phyloP scores from a whole-genome alignment of 768 basidiomycete species.

The Macrolepiota albuminosa region DNA sequence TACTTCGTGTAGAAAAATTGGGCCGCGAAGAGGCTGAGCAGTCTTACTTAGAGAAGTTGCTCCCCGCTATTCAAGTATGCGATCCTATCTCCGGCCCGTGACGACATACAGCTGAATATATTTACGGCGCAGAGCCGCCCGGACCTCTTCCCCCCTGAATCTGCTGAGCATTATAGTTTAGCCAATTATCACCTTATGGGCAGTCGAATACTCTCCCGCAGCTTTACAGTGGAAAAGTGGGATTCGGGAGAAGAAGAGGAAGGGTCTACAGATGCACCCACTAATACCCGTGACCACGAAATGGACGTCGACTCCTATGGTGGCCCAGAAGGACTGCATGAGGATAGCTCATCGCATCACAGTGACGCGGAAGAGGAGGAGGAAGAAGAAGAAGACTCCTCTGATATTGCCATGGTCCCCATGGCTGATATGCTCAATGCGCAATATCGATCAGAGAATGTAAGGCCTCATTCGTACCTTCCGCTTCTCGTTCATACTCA shows the following conservation, averaged over 20 bases:
- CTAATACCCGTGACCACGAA: slow-evolving; percentile 31
- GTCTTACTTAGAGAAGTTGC: slow-evolving; percentile 60
- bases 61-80: slow-evolving; percentile 68
- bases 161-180: slow-evolving; percentile 55
- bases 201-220: slow-evolving; percentile 86
- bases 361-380: slow-evolving; percentile 41
- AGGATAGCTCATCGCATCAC: slow-evolving; percentile 15
- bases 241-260: slow-evolving; percentile 31
- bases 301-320: slow-evolving; percentile 37
- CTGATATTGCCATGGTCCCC: slow-evolving; percentile 86
- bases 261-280: slow-evolving; percentile 16
- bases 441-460: slow-evolving; percentile 78
- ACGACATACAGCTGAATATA: not conserved
- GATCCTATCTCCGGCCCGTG: not conserved
- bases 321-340: slow-evolving; percentile 14
- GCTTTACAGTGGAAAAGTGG: slow-evolving; percentile 78
- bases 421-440: slow-evolving; percentile 97
- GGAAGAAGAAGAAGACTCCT: slow-evolving; percentile 38
- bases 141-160: slow-evolving; percentile 61
- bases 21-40: slow-evolving; percentile 79
- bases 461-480: slow-evolving; percentile 28
- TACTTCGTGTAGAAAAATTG: slow-evolving; percentile 60
- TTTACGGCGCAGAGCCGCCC: slow-evolving; percentile 47
- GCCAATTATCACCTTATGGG: slow-evolving; percentile 85
- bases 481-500: slow-evolving; percentile 1